phyloP scores from a whole-genome alignment of 1,284 basidiomycete genomes.

The Moesziomyces globuligerus region DNA sequence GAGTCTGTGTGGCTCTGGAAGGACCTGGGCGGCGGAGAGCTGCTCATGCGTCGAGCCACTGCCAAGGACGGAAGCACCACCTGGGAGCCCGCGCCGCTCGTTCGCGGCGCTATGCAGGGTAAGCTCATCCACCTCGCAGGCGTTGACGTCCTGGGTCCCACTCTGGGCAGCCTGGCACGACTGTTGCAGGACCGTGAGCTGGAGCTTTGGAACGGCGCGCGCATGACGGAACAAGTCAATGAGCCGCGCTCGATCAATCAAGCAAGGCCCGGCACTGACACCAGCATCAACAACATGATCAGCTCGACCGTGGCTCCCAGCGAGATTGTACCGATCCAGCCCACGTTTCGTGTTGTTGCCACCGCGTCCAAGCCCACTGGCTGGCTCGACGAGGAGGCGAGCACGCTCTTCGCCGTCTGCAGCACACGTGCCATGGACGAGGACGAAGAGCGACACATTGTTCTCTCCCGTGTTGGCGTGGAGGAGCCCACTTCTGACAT shows the following conservation, averaged over 20 bases:
- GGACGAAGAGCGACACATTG: conserved; percentile 62
- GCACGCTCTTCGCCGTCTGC: conserved; percentile 64
- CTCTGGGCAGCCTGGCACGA: conserved; percentile 60
- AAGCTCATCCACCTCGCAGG: conserved; percentile 68
- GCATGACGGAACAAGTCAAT: conserved; percentile 36
- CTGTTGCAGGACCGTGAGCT: conserved; percentile 63
- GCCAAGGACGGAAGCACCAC: conserved; percentile 61
- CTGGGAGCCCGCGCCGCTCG: conserved; percentile 64
- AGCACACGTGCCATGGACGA: conserved; percentile 66
- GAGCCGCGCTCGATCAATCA: not conserved
- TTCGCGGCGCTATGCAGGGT: conserved; percentile 64
- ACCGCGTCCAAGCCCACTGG: conserved; percentile 60
- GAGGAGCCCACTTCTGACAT: conserved; percentile 26
- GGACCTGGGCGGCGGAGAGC: conserved; percentile 67
- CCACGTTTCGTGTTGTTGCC: conserved; percentile 66
- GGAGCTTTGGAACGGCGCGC: conserved; percentile 64
- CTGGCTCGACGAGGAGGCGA: conserved; percentile 68
- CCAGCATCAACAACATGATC: not conserved
- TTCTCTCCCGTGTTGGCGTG: conserved; percentile 41
- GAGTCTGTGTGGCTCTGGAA: conserved; percentile 68
- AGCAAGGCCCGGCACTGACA: not conserved
- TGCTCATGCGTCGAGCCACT: conserved; percentile 64
- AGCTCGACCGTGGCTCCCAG: conserved; percentile 10
- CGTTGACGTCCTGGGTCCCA: conserved; percentile 67
- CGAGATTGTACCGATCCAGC: conserved; percentile 40